Evolutionary conservation across 139 green algal species (phyloP).

Genomic region (Chlorella sp.): DNA sequence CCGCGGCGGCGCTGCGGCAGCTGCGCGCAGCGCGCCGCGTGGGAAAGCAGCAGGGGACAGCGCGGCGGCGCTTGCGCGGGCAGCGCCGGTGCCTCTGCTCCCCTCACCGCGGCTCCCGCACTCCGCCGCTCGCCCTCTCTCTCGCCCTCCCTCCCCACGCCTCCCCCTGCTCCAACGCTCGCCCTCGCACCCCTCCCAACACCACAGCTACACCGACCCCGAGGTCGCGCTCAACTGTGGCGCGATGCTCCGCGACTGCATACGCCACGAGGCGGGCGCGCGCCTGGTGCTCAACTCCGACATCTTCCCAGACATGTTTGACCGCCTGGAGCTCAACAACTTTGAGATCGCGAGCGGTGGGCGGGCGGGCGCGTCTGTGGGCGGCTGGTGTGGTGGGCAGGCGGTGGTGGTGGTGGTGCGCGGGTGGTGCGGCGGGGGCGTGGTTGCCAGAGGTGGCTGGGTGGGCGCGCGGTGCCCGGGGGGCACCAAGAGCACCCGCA

Average conservation of each 20-base stretch:
- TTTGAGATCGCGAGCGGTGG: conserved; percentile 88
- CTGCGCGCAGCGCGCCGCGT: no score
- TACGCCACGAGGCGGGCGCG: conserved; percentile 71
- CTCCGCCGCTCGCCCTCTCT: not conserved
- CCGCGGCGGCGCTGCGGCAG: not conserved
- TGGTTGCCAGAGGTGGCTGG: no score
- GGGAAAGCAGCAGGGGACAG: not conserved
- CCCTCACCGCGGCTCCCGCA: no score
- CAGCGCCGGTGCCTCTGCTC: not conserved
- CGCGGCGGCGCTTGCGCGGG: not conserved
- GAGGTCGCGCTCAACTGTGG: conserved; percentile 84
- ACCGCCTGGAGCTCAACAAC: conserved; percentile 81
- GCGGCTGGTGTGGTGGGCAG: no score
- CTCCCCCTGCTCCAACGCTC: not conserved
- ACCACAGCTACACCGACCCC: conserved; percentile 69
- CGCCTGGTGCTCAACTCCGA: conserved; percentile 32
- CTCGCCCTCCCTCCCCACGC: not conserved
- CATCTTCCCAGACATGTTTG: conserved; percentile 40
- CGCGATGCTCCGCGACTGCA: conserved; percentile 86
- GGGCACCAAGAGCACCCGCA: no score
- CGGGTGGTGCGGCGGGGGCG: no score
- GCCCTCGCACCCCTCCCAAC: not conserved
- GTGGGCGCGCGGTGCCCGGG: no score
- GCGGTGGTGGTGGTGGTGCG: no score
- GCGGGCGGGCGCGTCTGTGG: no score